phyloP scores from a whole-genome alignment of 1,139 yeast species.

The Diutina siamensis region DNA sequence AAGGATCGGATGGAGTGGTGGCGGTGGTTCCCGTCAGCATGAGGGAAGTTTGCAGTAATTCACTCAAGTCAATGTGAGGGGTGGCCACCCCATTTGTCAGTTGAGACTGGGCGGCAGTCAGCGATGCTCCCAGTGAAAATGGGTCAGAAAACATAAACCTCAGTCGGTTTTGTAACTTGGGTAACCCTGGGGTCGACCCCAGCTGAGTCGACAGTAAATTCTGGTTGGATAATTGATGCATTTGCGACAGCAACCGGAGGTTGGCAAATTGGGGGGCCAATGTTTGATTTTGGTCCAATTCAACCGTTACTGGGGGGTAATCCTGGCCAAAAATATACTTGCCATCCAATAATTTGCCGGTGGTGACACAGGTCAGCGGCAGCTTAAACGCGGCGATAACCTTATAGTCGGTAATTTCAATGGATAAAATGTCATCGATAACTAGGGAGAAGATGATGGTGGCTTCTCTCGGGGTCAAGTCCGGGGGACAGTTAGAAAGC shows the following conservation, averaged over 20 bases:
- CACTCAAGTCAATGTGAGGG: conserved; percentile 1
- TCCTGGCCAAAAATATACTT: conserved; percentile 54
- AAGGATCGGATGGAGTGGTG: conserved; percentile 23
- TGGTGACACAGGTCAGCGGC: conserved; percentile 54
- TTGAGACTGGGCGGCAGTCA: neutral
- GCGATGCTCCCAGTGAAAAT: conserved; percentile 17
- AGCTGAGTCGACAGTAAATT: neutral
- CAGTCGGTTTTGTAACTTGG: conserved; percentile 26
- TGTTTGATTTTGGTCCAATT: conserved; percentile 21
- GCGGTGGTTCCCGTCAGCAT: conserved; percentile 8
- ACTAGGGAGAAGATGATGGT: conserved; percentile 71
- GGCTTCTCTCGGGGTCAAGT: conserved; percentile 67
- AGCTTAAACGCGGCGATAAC: conserved; percentile 58
- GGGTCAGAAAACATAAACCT: conserved; percentile 63
- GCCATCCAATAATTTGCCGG: conserved; percentile 58
- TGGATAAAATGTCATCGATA: conserved; percentile 46
- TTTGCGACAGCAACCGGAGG: conserved; percentile 14
- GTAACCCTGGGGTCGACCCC: conserved; percentile 7
- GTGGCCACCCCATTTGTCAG: conserved; percentile 1
- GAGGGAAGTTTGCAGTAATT: conserved; percentile 2
- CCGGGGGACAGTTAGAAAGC: conserved; percentile 49
- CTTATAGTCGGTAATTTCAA: conserved; percentile 44
- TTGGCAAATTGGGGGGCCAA: conserved; percentile 16
- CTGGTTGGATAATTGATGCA: neutral
- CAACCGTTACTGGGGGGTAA: conserved; percentile 42